Evolutionary conservation across 2,329 filamentous ascomycete genomes (phyloP).

Genomic region (Tolypocladium cylindrosporum): DNA sequence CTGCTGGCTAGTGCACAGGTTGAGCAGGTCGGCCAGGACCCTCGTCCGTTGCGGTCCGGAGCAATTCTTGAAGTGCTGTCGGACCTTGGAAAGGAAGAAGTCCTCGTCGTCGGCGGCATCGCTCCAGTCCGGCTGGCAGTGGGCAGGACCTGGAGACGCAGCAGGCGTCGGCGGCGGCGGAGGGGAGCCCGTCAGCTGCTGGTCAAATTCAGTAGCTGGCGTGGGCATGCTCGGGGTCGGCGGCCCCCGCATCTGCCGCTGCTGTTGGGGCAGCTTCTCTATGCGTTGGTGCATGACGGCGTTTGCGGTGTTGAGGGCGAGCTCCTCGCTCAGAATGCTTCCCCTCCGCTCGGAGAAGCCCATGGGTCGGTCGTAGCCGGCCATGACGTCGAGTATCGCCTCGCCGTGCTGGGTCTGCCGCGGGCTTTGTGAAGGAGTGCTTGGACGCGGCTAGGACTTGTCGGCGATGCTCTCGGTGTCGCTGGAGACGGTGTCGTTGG

Average conservation of each 20-base stretch:
- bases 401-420: background rate
- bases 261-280: slow-evolving; percentile 37
- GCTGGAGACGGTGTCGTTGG: background rate
- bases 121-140: slow-evolving; percentile 62
- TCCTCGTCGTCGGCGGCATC: slow-evolving; percentile 73
- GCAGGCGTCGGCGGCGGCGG: slow-evolving; percentile 57
- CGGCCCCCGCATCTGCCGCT: slow-evolving; percentile 40
- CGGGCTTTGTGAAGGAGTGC: background rate
- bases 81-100: slow-evolving; percentile 67
- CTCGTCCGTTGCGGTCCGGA: slow-evolving; percentile 67
- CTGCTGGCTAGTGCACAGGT: slow-evolving; percentile 89
- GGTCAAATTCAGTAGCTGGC: slow-evolving; percentile 52
- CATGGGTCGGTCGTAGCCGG: slow-evolving; percentile 33
- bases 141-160: slow-evolving; percentile 53
- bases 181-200: slow-evolving; percentile 49
- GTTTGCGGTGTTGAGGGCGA: slow-evolving; percentile 41
- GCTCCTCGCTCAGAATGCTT: slow-evolving; percentile 46
- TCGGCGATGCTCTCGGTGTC: background rate
- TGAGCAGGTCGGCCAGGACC: slow-evolving; percentile 78
- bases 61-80: slow-evolving; percentile 70
- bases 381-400: slow-evolving; percentile 14
- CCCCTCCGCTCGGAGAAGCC: slow-evolving; percentile 54
- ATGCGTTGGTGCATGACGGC: slow-evolving; percentile 33
- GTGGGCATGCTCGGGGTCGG: slow-evolving; percentile 59
- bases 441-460: background rate